Evolutionary conservation across 2,329 filamentous ascomycete genomes (phyloP), one percentile per base, ranked within the genome.

Genomic region (Nemania sp.): DNA sequence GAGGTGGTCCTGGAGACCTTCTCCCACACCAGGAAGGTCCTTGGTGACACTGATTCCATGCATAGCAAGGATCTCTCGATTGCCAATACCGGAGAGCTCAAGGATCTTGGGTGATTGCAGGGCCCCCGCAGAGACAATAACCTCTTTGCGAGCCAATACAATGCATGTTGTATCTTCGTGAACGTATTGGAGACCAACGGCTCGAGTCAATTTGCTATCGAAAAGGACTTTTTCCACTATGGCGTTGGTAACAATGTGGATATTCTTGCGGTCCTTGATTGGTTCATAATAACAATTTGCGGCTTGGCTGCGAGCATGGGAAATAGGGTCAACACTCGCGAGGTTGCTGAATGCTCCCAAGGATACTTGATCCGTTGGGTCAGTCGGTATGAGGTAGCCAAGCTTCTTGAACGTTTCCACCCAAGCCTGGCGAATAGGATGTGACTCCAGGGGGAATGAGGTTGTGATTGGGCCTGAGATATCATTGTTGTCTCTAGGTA

Each of bases 371-470:
- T n/a, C n/a, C n/a, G n/a, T n/a, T n/a, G n/a, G n/a, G n/a, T n/a
- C n/a, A n/a, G n/a, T n/a, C n/a, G n/a, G n/a, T n/a, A n/a, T n/a
- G n/a, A n/a, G n/a, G n/a, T n/a, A n/a, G n/a, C n/a, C n/a, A n/a
- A n/a, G n/a, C n/a, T n/a, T n/a, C n/a, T 67, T 64, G 38, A 75
- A 74, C 18, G 69, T 64, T 41, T 73, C 72, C 27, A 74, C 69
- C 73, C 72, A 75, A 20, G 73, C 73, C 60, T 73, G 74, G 24
- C 74, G 47, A 13, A 68, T 70, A 27, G 74, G 73, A 29, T 74
- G 41, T 62, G 69, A 18, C 15, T 72, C 58, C 0, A 71, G 72
- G 0, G 74, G 74, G 11, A 76, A 73, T 7, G 68, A 65, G 38
- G 60, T 55, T 35, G 49, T 65, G 15, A 65, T 60, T 45, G 70